These are phyloP conservation scores for Ampelomyces quisqualis DNA, from an alignment of 2,329 filamentous ascomycete species.

Conservation along the genomic window DNA sequence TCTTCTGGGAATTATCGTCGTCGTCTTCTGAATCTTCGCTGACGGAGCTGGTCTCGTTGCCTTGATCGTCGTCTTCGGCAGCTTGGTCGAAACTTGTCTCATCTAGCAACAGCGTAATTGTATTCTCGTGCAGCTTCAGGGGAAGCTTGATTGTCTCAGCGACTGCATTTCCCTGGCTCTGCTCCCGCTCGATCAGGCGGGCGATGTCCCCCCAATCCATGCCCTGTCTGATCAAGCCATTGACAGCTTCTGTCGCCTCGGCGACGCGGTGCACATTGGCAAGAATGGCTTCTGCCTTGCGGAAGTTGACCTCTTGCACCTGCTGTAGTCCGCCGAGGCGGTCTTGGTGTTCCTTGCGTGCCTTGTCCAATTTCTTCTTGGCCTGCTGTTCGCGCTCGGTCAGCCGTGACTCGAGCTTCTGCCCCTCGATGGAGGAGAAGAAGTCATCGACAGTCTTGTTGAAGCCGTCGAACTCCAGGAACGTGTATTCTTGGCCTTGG, in stretches of 20 bases:
- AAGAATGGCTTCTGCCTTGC: constrained; percentile 87
- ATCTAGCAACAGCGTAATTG: constrained; percentile 74
- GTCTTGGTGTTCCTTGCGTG: constrained; percentile 78
- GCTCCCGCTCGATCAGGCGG: constrained; percentile 83
- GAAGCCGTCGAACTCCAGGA: constrained; percentile 79
- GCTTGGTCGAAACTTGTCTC: constrained; percentile 68
- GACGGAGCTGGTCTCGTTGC: constrained; percentile 65
- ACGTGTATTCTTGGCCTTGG: constrained; percentile 63
- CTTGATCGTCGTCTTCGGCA: constrained; percentile 58
- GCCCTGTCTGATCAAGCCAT: constrained; percentile 84
- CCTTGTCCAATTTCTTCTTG: constrained; percentile 81
- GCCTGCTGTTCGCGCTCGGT: constrained; percentile 80
- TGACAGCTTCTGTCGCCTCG: constrained; percentile 89
- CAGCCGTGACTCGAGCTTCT: constrained; percentile 81
- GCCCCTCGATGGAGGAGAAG: constrained; percentile 93
- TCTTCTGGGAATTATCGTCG: constrained; percentile 53
- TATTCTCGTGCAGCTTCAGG: constrained; percentile 86
- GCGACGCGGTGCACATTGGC: constrained; percentile 88
- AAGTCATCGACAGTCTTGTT: constrained; percentile 95
- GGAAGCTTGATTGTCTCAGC: constrained; percentile 84
- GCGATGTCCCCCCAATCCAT: constrained; percentile 98
- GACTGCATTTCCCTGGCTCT: constrained; percentile 76
- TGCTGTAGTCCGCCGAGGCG: constrained; percentile 81
- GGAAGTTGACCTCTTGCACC: constrained; percentile 76
- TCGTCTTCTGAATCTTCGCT: constrained; percentile 63